Base-by-base conservation (phyloP, 2,329 filamentous ascomycete species). In the Thelonectria rubi region DNA sequence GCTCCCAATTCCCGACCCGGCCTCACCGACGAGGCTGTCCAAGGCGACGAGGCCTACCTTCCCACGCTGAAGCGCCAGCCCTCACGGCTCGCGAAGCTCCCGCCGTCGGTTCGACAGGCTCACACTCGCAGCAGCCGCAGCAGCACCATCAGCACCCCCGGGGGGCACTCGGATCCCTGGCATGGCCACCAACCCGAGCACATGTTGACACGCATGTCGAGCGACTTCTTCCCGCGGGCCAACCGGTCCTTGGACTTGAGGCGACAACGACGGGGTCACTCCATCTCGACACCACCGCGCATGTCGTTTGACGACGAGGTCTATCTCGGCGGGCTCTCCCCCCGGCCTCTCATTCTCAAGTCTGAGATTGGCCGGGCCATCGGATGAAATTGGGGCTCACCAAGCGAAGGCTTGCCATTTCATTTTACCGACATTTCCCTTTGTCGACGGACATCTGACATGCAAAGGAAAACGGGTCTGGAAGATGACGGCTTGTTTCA, bases 1-100 rank as follows among this genome's bases (percentile, higher is more conserved):
- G 87, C 87, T 7, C 87, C 87, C 12, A 89, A 89, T 67, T 80
- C 87, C n/a, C 79, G 87, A 18, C 81, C 81, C 1, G 87, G 87
- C 15, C 79, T 90, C 6, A 89, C 87, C 2, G 87, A 89, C 63
- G 85, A 88, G 67, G 75, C 81, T 1, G 73, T 89, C 3, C 86
- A 86, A 5, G 87, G 87, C 34, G 87, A 85, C 60, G 82, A 84
- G 47, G 85, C 87, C 3, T 90, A 87, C 65, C 73, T 89, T 30
- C 74, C 82, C 8, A 76, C 79, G 11, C 77, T 83, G 1, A 87
- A 82, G 72, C 81, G 84, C 11, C 82, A 84, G 14, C 78, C 81
- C 3, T 84, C 84, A 4, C 81, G 85, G 17, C 74, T 88, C 4
- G 81, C 82, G 40, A 88, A 88, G 67, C 65, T 76, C 24, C 79